Conservation (phyloP, 225 moss, liverwort and hornwort species). For the Ulota crispa region DNA sequence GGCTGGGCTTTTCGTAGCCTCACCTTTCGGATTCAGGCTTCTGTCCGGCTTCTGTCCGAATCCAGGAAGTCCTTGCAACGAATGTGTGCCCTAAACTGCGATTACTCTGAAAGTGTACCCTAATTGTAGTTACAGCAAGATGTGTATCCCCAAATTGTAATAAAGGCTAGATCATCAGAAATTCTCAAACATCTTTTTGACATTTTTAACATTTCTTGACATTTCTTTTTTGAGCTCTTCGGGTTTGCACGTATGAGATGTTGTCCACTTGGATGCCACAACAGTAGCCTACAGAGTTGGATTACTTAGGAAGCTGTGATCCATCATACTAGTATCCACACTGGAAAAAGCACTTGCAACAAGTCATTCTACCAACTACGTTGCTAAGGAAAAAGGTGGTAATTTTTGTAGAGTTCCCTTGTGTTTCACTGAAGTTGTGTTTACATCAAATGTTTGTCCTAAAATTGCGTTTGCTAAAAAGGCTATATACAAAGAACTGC, state of each 20-base stretch:
- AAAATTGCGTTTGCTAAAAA: not conserved
- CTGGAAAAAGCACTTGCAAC: too few species aligned
- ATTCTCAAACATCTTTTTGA: too few species aligned
- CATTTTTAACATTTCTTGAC: too few species aligned
- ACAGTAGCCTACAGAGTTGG: not conserved
- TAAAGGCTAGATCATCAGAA: not conserved
- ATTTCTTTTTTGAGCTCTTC: not conserved
- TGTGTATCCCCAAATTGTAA: not conserved
- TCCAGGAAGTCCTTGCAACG: not conserved
- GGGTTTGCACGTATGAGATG: not conserved
- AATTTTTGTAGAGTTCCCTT: not conserved
- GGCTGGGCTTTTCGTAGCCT: not conserved
- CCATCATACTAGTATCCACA: too few species aligned
- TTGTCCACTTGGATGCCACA: not conserved
- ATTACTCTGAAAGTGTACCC: too few species aligned
- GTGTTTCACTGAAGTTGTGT: not conserved
- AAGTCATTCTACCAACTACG: too few species aligned
- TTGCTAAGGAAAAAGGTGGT: not conserved
- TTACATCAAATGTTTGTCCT: not conserved
- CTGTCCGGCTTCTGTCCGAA: not conserved
- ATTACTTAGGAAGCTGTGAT: not conserved
- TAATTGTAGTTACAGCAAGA: not conserved
- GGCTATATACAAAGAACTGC: not conserved
- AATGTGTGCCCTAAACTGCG: not conserved
- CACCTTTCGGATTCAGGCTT: not conserved